Evolutionary conservation across 805 yeast species (phyloP).

Genomic region (Metschnikowia drakensbergensis): DNA sequence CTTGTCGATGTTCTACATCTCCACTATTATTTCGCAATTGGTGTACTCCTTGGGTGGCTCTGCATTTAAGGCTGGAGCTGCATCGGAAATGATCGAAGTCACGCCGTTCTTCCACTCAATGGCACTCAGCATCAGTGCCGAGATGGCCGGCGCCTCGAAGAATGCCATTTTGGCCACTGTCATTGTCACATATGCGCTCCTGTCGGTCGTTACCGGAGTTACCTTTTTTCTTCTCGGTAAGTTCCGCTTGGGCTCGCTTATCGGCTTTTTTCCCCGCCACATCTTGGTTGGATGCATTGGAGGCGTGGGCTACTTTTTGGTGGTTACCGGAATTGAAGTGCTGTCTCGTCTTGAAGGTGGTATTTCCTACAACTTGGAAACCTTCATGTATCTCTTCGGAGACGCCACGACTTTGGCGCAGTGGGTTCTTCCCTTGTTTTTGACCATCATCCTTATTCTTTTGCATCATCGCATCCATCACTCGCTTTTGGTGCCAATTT

Average conservation of each 20-base stretch:
- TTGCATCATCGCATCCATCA: conserved; percentile 54
- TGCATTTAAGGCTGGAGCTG: conserved; percentile 84
- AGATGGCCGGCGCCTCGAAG: conserved; percentile 42
- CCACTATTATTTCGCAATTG: conserved; percentile 85
- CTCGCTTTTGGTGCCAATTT: conserved; percentile 76
- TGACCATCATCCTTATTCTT: conserved; percentile 58
- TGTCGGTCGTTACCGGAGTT: conserved; percentile 81
- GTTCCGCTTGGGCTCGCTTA: conserved; percentile 75
- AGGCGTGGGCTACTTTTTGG: conserved; percentile 92
- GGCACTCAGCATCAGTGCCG: conserved; percentile 67
- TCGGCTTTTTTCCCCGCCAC: conserved; percentile 95
- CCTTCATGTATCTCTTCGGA: conserved; percentile 50
- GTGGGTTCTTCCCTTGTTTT: conserved; percentile 66
- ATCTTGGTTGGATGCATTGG: conserved; percentile 96
- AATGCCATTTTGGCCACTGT: conserved; percentile 77
- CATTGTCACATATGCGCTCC: conserved; percentile 75
- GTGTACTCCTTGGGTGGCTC: conserved; percentile 89
- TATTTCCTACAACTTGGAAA: conserved; percentile 56
- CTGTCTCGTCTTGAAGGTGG: conserved; percentile 78
- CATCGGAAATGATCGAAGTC: conserved; percentile 98
- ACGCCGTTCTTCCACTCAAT: conserved; percentile 96
- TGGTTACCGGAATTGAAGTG: conserved; percentile 89
- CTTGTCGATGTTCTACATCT: conserved; percentile 87
- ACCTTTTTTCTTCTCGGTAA: conserved; percentile 77
- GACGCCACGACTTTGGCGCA: conserved; percentile 28